Conservation (phyloP, 2,329 filamentous ascomycete genomes). For the Paracoccidioides brasiliensis region DNA sequence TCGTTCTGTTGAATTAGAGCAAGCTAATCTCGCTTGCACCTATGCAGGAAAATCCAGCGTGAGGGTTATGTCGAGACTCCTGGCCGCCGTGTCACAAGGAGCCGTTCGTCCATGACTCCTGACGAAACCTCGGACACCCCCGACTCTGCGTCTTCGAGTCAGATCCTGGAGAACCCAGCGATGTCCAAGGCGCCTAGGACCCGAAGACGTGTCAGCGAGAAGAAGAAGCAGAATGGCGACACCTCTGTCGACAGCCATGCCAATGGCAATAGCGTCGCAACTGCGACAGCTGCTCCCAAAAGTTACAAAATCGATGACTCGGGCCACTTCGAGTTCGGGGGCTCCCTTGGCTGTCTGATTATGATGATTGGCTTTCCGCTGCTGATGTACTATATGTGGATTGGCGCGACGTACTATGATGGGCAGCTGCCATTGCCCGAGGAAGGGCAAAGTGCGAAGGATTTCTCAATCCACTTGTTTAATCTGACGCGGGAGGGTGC, state of each 20-base stretch:
- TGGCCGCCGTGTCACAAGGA: conserved; percentile 32
- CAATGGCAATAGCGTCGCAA: conserved; percentile 11
- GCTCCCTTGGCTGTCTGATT: conserved; percentile 59
- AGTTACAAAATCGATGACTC: conserved; percentile 34
- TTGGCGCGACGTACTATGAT: conserved; percentile 84
- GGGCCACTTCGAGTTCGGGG: conserved; percentile 68
- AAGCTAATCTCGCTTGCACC: not conserved
- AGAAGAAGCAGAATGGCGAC: conserved; percentile 11
- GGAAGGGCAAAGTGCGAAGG: conserved; percentile 50
- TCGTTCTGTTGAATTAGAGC: not conserved
- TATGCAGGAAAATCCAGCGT: conserved; percentile 37
- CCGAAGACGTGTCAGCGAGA: conserved; percentile 1
- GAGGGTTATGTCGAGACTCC: conserved; percentile 42
- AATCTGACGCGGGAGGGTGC: conserved; percentile 69
- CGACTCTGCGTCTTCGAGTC: not conserved
- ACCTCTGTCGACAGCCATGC: too few species aligned
- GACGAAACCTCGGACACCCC: conserved; percentile 11
- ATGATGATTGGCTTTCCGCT: conserved; percentile 92
- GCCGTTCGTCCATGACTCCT: conserved; percentile 24
- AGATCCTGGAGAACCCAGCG: not conserved
- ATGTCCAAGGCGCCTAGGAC: not conserved
- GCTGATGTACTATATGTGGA: conserved; percentile 99
- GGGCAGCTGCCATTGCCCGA: conserved; percentile 61
- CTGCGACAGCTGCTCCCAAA: conserved; percentile 8
- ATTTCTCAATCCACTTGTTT: conserved; percentile 61